phyloP scores from a whole-genome alignment of 2,329 filamentous ascomycete species.

The Calonectria pteridis region DNA sequence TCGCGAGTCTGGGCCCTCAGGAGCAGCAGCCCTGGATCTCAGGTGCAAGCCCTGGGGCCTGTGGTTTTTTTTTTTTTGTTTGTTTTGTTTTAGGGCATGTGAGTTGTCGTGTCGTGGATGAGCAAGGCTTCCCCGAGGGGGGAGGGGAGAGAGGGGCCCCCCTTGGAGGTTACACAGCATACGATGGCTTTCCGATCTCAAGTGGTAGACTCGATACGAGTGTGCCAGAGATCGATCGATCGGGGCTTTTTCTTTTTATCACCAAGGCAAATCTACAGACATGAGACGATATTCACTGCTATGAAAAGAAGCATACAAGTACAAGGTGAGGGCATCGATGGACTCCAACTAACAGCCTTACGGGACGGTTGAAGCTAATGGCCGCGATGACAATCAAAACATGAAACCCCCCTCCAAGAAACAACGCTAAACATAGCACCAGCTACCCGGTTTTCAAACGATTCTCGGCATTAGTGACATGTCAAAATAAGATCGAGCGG shows the following conservation, averaged over 20 bases:
- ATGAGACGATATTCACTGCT: neutral
- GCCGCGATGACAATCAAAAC: neutral
- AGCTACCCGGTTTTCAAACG: slow-evolving; percentile 3
- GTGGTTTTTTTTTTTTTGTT: no score
- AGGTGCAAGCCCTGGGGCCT: neutral
- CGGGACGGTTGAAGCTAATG: neutral
- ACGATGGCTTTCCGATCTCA: neutral
- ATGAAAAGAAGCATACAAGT: neutral
- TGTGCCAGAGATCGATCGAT: neutral
- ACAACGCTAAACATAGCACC: neutral
- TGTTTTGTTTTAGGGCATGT: neutral
- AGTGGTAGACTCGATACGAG: neutral
- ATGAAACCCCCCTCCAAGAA: neutral
- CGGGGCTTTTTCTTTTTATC: neutral
- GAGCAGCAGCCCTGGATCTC: neutral
- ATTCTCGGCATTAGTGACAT: neutral
- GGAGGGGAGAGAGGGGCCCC: no score
- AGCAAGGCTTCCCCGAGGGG: neutral
- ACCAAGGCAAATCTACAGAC: no score
- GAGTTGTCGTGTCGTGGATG: neutral
- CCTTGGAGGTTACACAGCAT: neutral
- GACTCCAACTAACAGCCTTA: neutral
- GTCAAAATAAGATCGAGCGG: neutral
- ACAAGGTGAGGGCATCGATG: neutral
- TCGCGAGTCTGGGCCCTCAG: neutral